Evolutionary conservation across 2,329 filamentous ascomycete species (phyloP).

Genomic region (Cladosporium cucumerinum): DNA sequence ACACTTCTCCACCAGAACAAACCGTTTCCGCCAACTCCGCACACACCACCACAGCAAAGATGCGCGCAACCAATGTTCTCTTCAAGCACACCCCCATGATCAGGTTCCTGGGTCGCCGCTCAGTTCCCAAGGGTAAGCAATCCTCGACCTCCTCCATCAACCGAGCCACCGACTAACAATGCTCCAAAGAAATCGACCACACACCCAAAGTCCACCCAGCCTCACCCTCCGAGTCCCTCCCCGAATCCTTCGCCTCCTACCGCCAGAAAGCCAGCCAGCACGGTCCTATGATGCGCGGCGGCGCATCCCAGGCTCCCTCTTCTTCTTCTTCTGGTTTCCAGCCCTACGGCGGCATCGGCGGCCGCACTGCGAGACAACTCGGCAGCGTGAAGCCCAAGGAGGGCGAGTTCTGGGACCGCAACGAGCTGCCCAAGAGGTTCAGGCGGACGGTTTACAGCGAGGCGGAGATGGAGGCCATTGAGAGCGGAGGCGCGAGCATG

Average conservation of each 20-base stretch:
- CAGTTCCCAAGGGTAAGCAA: slow-evolving; percentile 42
- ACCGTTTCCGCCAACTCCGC: neutral
- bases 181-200: slow-evolving; percentile 65
- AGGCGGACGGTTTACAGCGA: slow-evolving; percentile 68
- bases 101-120: slow-evolving; percentile 50
- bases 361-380: slow-evolving; percentile 63
- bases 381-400: slow-evolving; percentile 67
- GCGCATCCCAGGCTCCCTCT: slow-evolving; percentile 15
- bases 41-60: slow-evolving; percentile 25
- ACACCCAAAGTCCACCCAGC: slow-evolving; percentile 70
- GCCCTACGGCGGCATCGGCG: slow-evolving; percentile 50
- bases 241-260: slow-evolving; percentile 70
- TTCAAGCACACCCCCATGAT: slow-evolving; percentile 51
- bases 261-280: slow-evolving; percentile 75
- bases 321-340: slow-evolving; percentile 15
- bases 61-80: slow-evolving; percentile 47
- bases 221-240: slow-evolving; percentile 63
- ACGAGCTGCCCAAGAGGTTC: slow-evolving; percentile 82
- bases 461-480: slow-evolving; percentile 91
- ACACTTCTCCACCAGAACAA: neutral
- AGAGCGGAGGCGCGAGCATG: slow-evolving; percentile 79
- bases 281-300: slow-evolving; percentile 56
- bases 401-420: slow-evolving; percentile 83
- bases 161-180: slow-evolving; percentile 7
- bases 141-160: neutral